phyloP scores from a whole-genome alignment of 306 rosid species.

The Psophocarpus tetragonolobus region DNA sequence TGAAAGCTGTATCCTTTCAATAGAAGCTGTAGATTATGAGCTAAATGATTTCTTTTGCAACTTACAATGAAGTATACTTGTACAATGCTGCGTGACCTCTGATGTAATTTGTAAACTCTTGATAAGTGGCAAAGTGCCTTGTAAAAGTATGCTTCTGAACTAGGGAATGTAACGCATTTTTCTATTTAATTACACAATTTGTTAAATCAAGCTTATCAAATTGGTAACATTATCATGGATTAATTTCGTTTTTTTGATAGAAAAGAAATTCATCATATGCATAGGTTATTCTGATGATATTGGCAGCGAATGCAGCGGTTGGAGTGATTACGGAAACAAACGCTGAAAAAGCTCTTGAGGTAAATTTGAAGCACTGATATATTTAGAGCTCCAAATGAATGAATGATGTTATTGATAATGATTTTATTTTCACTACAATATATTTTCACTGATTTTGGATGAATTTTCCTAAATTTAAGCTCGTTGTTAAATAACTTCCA shows the following conservation, averaged over 20 bases:
- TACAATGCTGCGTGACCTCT: constrained; percentile 9
- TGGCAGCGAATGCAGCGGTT: constrained; percentile 96
- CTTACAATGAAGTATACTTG: constrained; percentile 5
- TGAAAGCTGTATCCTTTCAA: constrained; percentile 21
- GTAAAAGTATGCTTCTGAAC: constrained; percentile 13
- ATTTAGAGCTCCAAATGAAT: constrained; percentile 26
- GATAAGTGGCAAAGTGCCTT: neutral
- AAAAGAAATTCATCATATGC: constrained; percentile 26
- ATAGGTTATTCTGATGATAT: constrained; percentile 92
- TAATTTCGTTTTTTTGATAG: constrained; percentile 37
- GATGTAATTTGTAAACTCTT: constrained; percentile 6
- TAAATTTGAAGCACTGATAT: constrained; percentile 39
- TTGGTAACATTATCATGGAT: neutral
- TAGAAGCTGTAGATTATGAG: constrained; percentile 25
- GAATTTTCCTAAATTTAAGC: neutral
- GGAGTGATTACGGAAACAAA: constrained; percentile 97
- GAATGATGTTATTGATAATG: constrained; percentile 15
- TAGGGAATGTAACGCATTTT: neutral
- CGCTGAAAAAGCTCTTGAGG: constrained; percentile 98
- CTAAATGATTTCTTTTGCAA: constrained; percentile 32
- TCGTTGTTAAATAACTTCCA: no score
- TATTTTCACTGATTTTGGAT: constrained; percentile 15
- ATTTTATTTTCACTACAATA: neutral
- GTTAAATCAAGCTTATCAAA: constrained; percentile 6
- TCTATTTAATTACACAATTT: neutral